Evolutionary conservation across 352 stramenopile genomes (phyloP).

Genomic region (Plasmopara halstedii): DNA sequence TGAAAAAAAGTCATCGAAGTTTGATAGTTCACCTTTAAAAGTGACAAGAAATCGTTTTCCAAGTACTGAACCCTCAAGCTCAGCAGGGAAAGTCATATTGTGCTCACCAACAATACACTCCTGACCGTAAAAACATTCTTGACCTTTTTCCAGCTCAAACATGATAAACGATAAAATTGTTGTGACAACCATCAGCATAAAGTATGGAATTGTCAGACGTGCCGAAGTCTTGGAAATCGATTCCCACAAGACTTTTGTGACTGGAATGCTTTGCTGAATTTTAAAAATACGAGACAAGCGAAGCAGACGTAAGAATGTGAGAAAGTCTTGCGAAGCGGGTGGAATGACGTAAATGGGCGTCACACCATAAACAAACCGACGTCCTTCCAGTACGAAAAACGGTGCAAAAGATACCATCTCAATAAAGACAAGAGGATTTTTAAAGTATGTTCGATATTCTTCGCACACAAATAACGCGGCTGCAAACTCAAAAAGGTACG

Average conservation of each 20-base stretch:
- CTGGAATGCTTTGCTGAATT: constrained; percentile 70
- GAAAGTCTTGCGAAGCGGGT: constrained; percentile 46
- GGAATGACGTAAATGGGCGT: constrained; percentile 60
- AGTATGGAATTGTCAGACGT: constrained; percentile 67
- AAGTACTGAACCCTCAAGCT: constrained; percentile 40
- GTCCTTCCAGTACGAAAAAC: constrained; percentile 54
- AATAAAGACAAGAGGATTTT: constrained; percentile 57
- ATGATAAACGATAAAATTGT: constrained; percentile 75
- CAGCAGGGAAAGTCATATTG: constrained; percentile 50
- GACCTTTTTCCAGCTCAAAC: constrained; percentile 70
- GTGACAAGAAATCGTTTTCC: constrained; percentile 72
- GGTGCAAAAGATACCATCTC: constrained; percentile 64
- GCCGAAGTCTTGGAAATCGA: constrained; percentile 78
- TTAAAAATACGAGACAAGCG: constrained; percentile 69
- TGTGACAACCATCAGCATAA: constrained; percentile 69
- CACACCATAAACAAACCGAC: constrained; percentile 22
- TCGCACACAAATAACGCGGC: constrained; percentile 31
- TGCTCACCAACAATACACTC: constrained; percentile 49
- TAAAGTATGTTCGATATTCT: constrained; percentile 40
- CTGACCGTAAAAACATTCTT: constrained; percentile 67
- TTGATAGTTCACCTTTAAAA: constrained; percentile 53
- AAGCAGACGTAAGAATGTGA: constrained; percentile 52
- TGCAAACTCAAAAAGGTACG: constrained; percentile 51
- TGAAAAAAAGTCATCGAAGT: constrained; percentile 76
- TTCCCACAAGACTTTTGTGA: constrained; percentile 69